Base-by-base conservation (phyloP, 2,329 filamentous ascomycete species). In the Rugonectria rugulosa region DNA sequence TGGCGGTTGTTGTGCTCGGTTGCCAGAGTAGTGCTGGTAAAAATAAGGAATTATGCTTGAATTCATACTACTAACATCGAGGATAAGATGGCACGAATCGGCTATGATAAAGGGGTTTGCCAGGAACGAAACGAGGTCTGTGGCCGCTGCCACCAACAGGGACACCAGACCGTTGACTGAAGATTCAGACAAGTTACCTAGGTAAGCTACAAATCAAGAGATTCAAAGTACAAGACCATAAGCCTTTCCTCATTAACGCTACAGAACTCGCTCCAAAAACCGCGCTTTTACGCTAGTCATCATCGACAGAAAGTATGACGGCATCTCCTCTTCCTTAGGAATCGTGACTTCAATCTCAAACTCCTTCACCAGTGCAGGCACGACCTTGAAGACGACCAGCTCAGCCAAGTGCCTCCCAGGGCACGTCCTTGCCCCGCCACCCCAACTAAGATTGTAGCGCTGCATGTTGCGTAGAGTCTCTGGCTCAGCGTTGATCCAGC, bases 261-360 rank as follows among this genome's bases (percentile, higher is more conserved):
- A 31, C 6, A 32, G 21, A 3, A 4, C 20, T 24, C 53, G 41
- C 42, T 48, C 29, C 15, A 53, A n/a, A 26, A 83, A 82, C 1
- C 71, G 68, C 1, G 65, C 79, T 58, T 68, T 77, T 3, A 79
- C 76, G 0, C 79, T 80, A 0, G 77, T 79, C 61, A 82, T 57
- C 76, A 83, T 81, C 1, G 79, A 80, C 67, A 84, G 68, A 51
- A 83, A 84, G 50, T 83, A 83, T 8, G 77, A 77, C 3, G 70
- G 72, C 37, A 75, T 73, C 1, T 76, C 66, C 3, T 73, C 65
- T 3, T 79, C 73, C 0, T 62, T 59, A 0, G 79, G 78, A 58
- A 79, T 62, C 6, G 38, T 49, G 3, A 76, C 69, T 48, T 77
- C 66, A 0, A 83, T 66, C 6, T 78, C 73, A 49, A 84, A 84